Evolutionary conservation across 192 early-diverging fungal genomes (phyloP).

Genomic region (Helicostylum pulchrum): DNA sequence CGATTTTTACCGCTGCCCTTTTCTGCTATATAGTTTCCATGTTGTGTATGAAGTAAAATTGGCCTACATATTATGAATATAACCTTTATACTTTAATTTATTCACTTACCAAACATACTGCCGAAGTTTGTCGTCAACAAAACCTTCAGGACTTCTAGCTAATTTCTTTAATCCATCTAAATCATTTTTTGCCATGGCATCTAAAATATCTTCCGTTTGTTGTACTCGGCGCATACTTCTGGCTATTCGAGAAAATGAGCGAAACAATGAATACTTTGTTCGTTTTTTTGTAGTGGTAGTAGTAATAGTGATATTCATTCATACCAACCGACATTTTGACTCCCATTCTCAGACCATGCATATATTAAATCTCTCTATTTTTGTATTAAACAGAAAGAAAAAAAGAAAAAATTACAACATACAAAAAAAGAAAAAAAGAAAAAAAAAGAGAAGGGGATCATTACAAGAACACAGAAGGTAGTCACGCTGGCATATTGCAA

Average conservation of each 20-base stretch:
- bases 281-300: too few species aligned
- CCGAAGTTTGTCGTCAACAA: slow-evolving; percentile 23
- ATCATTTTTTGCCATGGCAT: slow-evolving; percentile 24
- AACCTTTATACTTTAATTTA: not conserved
- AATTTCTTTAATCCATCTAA: slow-evolving; percentile 20
- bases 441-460: not conserved
- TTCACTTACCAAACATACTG: slow-evolving; percentile 29
- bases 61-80: slow-evolving; percentile 28
- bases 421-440: slow-evolving; percentile 5
- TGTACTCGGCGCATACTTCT: slow-evolving; percentile 14
- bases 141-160: slow-evolving; percentile 22
- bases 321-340: slow-evolving; percentile 14
- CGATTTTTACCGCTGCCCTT: slow-evolving; percentile 32
- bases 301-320: too few species aligned
- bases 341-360: slow-evolving; percentile 15
- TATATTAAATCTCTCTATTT: slow-evolving; percentile 2
- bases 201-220: slow-evolving; percentile 17
- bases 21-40: slow-evolving; percentile 37
- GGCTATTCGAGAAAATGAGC: slow-evolving; percentile 4
- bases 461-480: not conserved
- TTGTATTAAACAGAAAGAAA: slow-evolving; percentile 1
- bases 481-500: too few species aligned
- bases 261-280: too few species aligned
- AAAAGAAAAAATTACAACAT: slow-evolving; percentile 5
- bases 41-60: slow-evolving; percentile 34